Evolutionary conservation across 2,329 filamentous ascomycete species (phyloP), one percentile per base, ranked within the genome.

Genomic region (Mariannaea sp.): DNA sequence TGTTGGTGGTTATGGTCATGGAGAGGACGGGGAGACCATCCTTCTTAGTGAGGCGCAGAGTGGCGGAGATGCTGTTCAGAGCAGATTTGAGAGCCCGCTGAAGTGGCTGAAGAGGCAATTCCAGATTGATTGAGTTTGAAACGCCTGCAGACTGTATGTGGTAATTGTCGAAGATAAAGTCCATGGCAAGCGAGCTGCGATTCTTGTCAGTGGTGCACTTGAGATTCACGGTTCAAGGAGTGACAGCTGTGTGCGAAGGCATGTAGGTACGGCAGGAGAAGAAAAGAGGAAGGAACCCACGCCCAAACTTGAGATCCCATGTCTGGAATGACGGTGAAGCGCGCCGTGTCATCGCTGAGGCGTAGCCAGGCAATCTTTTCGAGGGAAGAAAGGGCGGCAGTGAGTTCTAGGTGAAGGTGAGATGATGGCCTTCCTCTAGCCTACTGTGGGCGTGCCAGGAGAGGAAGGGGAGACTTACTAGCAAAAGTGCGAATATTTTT

Each of bases 271-370:
- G 35, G 10, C n/a, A 17, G 27, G 40, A 13, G 12, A n/a, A 50
- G 22, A 19, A 36, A 30, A 26, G 9, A n/a, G 48, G 22, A 19
- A 36, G 30, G 24, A 9, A 59, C 86, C 69, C 80, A 92, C 80
- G 92, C 90, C 94, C 94, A 99, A 49, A 97, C 93, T 79, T 97
- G 93, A 7, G 91, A 95, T 55, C 94, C 93, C 67, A 90, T 88
- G 70, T 97, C 92, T 1, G 94, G 92, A 57, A 97, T 93, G 66
- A 97, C 90, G 55, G 94, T 97, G 75, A 99, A 96, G 64, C 92
- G 92, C 51, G 93, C 87, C 49, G 87, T 87, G 54, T 92, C 87
- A 74, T 95, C 85, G 74, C 93, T 90, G 27, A 99, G 83, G 61
- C 92, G 89, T 59, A 96, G 81, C 92, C 92, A 96, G 39, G 90